These are phyloP conservation scores for Pecoramyces ruminantium DNA, from an alignment of 192 early-diverging fungal genomes.

Conservation along the genomic window DNA sequence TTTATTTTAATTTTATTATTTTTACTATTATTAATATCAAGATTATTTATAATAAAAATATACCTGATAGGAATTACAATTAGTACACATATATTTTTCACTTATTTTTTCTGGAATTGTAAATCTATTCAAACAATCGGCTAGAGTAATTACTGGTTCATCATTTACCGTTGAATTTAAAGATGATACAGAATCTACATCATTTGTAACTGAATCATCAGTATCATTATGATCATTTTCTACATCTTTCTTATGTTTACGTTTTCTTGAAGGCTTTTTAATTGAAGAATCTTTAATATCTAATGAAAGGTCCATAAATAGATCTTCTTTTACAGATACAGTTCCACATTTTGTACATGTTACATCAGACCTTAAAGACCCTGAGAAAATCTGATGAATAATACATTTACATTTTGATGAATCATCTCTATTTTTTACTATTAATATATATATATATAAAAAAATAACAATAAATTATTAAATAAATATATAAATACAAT, in stretches of 20 bases:
- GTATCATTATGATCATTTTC: background rate
- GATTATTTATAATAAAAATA: too few relatives aligned
- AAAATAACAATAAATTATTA: slow-evolving; percentile 1
- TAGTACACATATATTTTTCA: slow-evolving; percentile 46
- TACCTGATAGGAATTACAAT: slow-evolving; percentile 31
- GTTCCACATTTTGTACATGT: slow-evolving; percentile 66
- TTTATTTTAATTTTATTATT: too few relatives aligned
- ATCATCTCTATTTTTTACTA: slow-evolving; percentile 3
- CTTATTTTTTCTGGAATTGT: slow-evolving; percentile 68
- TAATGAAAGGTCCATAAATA: slow-evolving; percentile 79
- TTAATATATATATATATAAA: background rate
- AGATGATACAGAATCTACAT: background rate
- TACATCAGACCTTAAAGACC: slow-evolving; percentile 76
- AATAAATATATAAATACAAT: background rate
- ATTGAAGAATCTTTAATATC: slow-evolving; percentile 35
- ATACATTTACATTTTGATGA: slow-evolving; percentile 55
- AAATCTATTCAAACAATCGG: slow-evolving; percentile 52
- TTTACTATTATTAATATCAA: too few relatives aligned
- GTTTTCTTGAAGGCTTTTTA: background rate
- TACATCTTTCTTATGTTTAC: slow-evolving; percentile 4
- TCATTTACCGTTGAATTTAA: slow-evolving; percentile 6
- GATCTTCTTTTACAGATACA: slow-evolving; percentile 65
- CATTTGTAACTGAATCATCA: slow-evolving; percentile 5
- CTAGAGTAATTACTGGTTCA: slow-evolving; percentile 17
- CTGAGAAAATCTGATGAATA: slow-evolving; percentile 79